Conservation (phyloP, 345 rosid species). For the Turritis glabra region DNA sequence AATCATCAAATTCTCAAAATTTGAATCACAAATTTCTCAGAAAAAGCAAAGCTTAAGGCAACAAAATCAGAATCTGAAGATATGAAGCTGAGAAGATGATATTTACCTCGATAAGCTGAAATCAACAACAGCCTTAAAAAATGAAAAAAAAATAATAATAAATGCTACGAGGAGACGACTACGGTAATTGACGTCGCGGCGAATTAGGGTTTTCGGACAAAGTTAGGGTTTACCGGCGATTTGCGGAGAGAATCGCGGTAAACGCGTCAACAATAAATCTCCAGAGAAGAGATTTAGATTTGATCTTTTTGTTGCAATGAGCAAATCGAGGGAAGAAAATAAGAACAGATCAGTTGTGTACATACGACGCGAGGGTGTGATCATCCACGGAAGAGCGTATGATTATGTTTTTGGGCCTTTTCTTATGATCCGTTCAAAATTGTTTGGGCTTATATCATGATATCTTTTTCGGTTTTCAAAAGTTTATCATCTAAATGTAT, state of each 20-base stretch:
- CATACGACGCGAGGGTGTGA: not conserved
- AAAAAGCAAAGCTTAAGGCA: not conserved
- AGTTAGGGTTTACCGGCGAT: constrained; percentile 22
- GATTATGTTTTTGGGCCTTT: constrained; percentile 11
- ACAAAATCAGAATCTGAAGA: constrained; percentile 1
- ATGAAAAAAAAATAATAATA: too few species aligned
- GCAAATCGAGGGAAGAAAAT: not conserved
- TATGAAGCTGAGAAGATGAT: not conserved
- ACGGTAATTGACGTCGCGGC: not conserved
- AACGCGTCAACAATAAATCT: constrained; percentile 36
- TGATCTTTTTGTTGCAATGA: not conserved
- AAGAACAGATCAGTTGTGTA: constrained; percentile 4
- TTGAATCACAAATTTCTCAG: not conserved
- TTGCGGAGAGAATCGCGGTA: constrained; percentile 2
- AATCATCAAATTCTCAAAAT: not conserved
- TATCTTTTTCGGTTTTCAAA: not conserved
- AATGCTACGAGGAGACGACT: constrained; percentile 10
- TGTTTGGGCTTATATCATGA: not conserved
- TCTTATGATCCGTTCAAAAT: not conserved
- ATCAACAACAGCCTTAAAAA: not conserved
- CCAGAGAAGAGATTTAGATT: constrained; percentile 10
- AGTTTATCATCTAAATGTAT: too few species aligned
- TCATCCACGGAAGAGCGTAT: constrained; percentile 1
- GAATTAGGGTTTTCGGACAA: constrained; percentile 17
- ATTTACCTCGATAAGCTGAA: constrained; percentile 24